Evolutionary conservation across 2,329 filamentous ascomycete genomes (phyloP), one percentile per base, ranked within the genome.

Genomic region (Neonectria faginata): DNA sequence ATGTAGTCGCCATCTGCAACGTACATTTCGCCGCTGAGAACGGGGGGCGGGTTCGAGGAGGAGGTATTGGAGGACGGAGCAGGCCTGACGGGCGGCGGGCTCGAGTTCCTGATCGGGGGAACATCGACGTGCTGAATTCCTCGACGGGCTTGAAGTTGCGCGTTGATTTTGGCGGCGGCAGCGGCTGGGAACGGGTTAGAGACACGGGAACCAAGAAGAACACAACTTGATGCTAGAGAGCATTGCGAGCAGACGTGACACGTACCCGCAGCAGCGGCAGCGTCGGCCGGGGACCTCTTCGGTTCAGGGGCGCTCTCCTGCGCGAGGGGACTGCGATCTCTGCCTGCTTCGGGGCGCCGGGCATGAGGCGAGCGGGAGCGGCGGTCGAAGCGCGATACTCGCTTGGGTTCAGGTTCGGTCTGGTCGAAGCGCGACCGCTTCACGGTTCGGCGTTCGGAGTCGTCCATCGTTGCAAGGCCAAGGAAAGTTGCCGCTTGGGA

Each of bases 1-100:
- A 99, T 98, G 79, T 92, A 98, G 81, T 99, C 96, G 74, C 96
- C 96, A 78, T 98, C 96, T 67, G 94, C 92, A 73, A 97, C 92
- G 78, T 98, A 98, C 78, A 97, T 92, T 75, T 97, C 93, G 74
- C 91, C 89, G 74, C 95, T 93, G 79, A 97, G 86, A 66, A 88
- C 88, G 44, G 84, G 84, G 20, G 81, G 79, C 20, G 76, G 70
- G 57, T 72, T 72, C 3, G 42, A 69, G 29, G 72, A 68, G 45
- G 81, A 78, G 51, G 69, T 70, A 63, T 74, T 74, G 2, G 73
- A 66, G 20, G 75, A 70, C 25, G 78, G 70, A 47, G 76, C 69
- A 4, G 79, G 74, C 48, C 81, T 82, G n/a, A 82, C 78, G 48
- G 80, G 75, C 27, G 79, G 77, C 50, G 81, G 79, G 44, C 85